These are phyloP conservation scores for Isoetes taiwanensis DNA, from an alignment of 75 land plant species.

Conservation along the genomic window DNA sequence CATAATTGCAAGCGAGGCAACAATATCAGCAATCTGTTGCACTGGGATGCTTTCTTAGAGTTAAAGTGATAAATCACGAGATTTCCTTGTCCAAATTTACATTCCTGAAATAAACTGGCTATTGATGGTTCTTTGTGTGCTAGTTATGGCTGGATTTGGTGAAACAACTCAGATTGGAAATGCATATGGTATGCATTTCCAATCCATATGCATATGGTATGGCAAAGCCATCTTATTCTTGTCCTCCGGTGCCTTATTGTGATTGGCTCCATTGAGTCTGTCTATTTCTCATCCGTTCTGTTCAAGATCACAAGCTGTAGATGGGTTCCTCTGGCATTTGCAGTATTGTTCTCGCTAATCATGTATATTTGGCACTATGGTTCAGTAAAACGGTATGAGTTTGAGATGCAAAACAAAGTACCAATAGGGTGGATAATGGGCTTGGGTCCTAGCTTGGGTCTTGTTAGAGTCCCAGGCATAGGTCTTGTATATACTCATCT, in stretches of 20 bases:
- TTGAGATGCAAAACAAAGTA: constrained; percentile 3
- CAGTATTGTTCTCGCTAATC: background rate
- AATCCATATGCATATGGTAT: background rate
- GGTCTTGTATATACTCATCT: no score
- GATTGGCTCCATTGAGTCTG: background rate
- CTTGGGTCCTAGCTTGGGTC: background rate
- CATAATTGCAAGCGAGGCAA: no score
- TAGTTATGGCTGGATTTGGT: background rate
- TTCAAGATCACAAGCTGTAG: background rate
- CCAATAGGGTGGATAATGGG: background rate
- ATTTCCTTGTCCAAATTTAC: no score
- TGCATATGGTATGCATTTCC: no score
- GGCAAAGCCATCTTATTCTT: background rate
- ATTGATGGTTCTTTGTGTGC: no score
- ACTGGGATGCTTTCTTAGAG: no score
- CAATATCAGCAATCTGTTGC: no score
- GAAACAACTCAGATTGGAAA: no score
- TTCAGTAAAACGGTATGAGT: background rate
- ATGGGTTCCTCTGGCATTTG: constrained; percentile 4
- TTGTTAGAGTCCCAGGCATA: no score
- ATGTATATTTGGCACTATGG: constrained; percentile 6
- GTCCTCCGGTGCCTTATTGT: background rate
- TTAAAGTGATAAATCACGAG: no score
- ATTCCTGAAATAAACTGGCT: no score
- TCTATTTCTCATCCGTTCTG: constrained; percentile 1